Evolutionary conservation across 2,329 filamentous ascomycete genomes (phyloP).

Genomic region (Sphaerulina vaccinii): DNA sequence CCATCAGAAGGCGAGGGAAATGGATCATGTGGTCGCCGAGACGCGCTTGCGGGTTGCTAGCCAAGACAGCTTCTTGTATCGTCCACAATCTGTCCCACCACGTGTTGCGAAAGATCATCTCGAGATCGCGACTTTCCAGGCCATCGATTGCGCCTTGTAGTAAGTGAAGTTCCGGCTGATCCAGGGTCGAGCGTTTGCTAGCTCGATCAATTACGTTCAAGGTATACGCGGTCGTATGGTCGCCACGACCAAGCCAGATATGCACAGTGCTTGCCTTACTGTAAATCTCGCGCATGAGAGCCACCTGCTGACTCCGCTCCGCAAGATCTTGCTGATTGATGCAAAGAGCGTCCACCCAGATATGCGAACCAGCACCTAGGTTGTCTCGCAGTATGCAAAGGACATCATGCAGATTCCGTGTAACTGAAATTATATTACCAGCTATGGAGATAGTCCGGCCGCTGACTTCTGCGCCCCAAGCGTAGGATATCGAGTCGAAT

Average conservation of each 20-base stretch:
- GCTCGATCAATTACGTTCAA: constrained; percentile 1
- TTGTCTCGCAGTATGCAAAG: not conserved
- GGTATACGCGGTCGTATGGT: not conserved
- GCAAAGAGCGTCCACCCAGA: constrained; percentile 24
- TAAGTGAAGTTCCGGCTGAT: not conserved
- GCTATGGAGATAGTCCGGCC: not conserved
- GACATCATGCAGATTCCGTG: not conserved
- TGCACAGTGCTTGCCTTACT: not conserved
- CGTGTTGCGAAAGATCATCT: not conserved
- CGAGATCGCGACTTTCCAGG: not conserved
- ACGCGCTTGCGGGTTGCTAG: too few species aligned
- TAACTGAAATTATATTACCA: not conserved
- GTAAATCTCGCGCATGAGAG: constrained; percentile 22
- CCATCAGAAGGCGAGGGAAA: too few species aligned
- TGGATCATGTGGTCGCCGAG: too few species aligned
- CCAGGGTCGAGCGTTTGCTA: not conserved
- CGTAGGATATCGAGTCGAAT: constrained; percentile 8
- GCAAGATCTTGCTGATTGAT: constrained; percentile 22
- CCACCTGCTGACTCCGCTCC: constrained; percentile 22
- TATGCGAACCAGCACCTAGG: not conserved
- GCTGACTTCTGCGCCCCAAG: not conserved
- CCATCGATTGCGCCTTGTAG: constrained; percentile 1
- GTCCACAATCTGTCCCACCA: constrained; percentile 1
- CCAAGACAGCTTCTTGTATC: not conserved
- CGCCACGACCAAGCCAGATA: constrained; percentile 4